Conservation (phyloP, 495 filamentous ascomycete genomes). For the Aspergillus nanangensis region DNA sequence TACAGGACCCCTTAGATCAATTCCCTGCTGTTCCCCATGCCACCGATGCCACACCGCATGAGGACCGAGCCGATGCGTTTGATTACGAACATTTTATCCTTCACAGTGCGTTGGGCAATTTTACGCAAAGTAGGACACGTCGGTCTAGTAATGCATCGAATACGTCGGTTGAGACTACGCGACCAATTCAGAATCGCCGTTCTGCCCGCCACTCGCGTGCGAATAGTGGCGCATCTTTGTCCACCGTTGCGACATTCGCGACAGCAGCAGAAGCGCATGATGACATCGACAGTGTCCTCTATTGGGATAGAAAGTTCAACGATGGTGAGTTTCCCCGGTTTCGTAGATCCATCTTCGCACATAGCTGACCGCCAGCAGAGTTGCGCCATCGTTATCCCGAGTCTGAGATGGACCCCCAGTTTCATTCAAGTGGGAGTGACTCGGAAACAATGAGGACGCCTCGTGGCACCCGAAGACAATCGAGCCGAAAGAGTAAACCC, state of each 20-base stretch:
- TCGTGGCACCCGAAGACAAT: slow-evolving; percentile 12
- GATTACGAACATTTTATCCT: slow-evolving; percentile 96
- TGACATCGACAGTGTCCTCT: slow-evolving; percentile 35
- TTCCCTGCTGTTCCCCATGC: slow-evolving; percentile 18
- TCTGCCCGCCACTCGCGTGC: slow-evolving; percentile 33
- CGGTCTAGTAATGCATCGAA: slow-evolving; percentile 57
- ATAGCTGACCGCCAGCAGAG: slow-evolving; percentile 19
- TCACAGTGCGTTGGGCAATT: slow-evolving; percentile 81
- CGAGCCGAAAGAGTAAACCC: neutral
- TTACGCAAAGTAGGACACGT: slow-evolving; percentile 43
- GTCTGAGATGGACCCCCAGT: no score
- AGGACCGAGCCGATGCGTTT: slow-evolving; percentile 95
- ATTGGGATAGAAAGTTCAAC: slow-evolving; percentile 41
- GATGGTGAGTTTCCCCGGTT: slow-evolving; percentile 22
- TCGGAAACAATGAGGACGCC: slow-evolving; percentile 12
- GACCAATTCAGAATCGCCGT: slow-evolving; percentile 23
- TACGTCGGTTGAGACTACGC: slow-evolving; percentile 73
- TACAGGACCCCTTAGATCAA: slow-evolving; percentile 21
- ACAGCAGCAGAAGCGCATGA: slow-evolving; percentile 69
- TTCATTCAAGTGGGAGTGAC: slow-evolving; percentile 5
- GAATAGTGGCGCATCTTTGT: slow-evolving; percentile 64
- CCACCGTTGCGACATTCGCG: slow-evolving; percentile 76
- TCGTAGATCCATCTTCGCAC: neutral
- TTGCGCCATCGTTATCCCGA: slow-evolving; percentile 14
- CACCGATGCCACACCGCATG: slow-evolving; percentile 55